Evolutionary conservation across 2,329 filamentous ascomycete genomes (phyloP), one percentile per base, ranked within the genome.

Genomic region (Penicillium rolfsii): DNA sequence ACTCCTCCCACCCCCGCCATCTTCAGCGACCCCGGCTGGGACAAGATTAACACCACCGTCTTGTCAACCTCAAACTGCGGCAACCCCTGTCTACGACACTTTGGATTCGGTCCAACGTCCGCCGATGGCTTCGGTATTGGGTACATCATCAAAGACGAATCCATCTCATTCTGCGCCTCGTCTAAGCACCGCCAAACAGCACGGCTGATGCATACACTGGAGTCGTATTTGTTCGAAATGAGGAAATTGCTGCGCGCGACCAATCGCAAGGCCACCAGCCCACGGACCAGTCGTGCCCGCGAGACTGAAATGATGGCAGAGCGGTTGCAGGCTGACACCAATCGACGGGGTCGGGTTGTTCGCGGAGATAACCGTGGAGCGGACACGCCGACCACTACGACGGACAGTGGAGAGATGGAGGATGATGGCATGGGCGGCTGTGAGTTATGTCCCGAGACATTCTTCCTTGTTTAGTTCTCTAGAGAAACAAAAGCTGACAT

Each of bases 31-130:
- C 70, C 85, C 1, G 95, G 94, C 52, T 99, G 93, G 93, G 94
- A 98, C 77, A 93, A 91, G 74, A 86, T 97, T 66, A 98, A 98
- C 81, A 96, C 86, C 64, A 98, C 94, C 8, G 91, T 98, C 65
- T 82, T 99, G 41, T 96, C 91, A 6, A 98, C 95, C 0, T 97
- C 93, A n/a, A 99, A 99, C 82, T 99, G 95, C 77, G 95, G 95
- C 61, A 99, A 98, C 77, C 95, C 95, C 0, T 92, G 90, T 0
- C 87, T 99, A 19, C 88, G 95, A 1, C 94, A 98, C 70, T 99
- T 99, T 71, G 95, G 95, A 3, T 99, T 99, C 74, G 95, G 95
- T 0, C 95, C 95, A 1, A 96, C 94, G 0, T 94, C 91, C 0
- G 94, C 89, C 2, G 93, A 97, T 67, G 95, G 95, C 0, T 98